Base-by-base conservation (phyloP, 148 eudicot species). In the Silene latifolia region DNA sequence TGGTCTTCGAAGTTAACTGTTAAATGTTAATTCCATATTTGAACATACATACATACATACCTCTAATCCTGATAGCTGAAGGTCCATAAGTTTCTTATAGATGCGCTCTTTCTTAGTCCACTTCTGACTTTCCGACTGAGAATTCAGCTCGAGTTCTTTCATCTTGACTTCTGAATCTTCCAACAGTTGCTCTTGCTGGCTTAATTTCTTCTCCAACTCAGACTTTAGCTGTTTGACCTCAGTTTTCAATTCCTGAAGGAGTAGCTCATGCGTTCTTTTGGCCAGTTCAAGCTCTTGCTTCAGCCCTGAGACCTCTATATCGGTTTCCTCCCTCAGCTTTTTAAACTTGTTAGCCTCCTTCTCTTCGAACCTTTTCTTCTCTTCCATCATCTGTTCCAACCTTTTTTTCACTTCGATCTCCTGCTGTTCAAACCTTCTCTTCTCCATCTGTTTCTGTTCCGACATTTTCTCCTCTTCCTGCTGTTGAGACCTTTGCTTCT, bases 81-180 rank as follows among this genome's bases (percentile, higher is more conserved):
- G 79, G 24, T 86, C 85, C 72, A 91, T 86, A 69, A 88, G 83
- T 57, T 73, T 85, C 47, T 86, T 86, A 72, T 83, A 89, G 39
- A 85, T 67, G n/a, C 81, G 72, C 72, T 86, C 87, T 80, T 89
- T 92, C 85, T 88, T 89, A 68, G 71, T 81, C 96, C 90, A 89
- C 13, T 20, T 56, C 80, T 82, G 82, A 74, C 65, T 65, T 79
- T 81, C 87, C 14, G 86, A 83, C 67, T 80, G 79, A 42, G 85
- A 86, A 63, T 74, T 80, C 11, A 79, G 77, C 84, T 92, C 92
- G 24, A 89, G 86, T 69, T 89, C 86, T 79, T 87, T 89, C 72
- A 82, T 72, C 74, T 82, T 85, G 13, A 69, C 82, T 77, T 79
- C 80, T 58, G 91, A 86, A 69, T 85, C 85, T 73, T 81, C 80